phyloP scores from a whole-genome alignment of 2,329 filamentous ascomycete species.

The Keithomyces neogunnii region DNA sequence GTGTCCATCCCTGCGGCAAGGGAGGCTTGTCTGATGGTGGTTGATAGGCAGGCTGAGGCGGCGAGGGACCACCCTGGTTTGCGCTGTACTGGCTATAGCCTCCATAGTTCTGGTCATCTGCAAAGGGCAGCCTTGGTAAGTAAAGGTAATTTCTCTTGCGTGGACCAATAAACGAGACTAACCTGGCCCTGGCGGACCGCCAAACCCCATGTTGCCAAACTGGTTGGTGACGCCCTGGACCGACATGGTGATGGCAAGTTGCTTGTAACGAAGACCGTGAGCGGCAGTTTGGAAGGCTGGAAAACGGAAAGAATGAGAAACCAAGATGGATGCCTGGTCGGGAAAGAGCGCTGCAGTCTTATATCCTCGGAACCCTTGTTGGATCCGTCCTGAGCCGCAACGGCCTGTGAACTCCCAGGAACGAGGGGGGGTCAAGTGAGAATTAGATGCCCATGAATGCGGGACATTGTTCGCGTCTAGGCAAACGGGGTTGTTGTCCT shows the following conservation, averaged over 20 bases:
- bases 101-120: not conserved
- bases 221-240: conserved; percentile 2
- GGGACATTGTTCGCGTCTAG: not conserved
- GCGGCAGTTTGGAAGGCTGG: not conserved
- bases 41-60: conserved; percentile 19
- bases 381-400: not conserved
- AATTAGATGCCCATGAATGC: not conserved
- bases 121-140: not conserved
- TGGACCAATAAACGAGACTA: not conserved
- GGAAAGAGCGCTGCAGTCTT: not conserved
- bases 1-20: conserved; percentile 52
- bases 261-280: not conserved
- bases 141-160: not conserved
- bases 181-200: conserved; percentile 4
- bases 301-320: not conserved
- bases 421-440: not conserved
- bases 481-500: not conserved
- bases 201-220: conserved; percentile 3
- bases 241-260: not conserved
- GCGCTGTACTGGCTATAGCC: conserved; percentile 18
- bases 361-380: not conserved
- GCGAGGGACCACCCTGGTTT: conserved; percentile 9
- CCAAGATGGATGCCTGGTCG: not conserved
- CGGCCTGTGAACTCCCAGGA: not conserved
- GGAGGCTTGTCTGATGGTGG: conserved; percentile 34